Evolutionary conservation across 768 basidiomycete species (phyloP), one percentile per base, ranked within the genome.

Genomic region (Tricholoma furcatifolium): DNA sequence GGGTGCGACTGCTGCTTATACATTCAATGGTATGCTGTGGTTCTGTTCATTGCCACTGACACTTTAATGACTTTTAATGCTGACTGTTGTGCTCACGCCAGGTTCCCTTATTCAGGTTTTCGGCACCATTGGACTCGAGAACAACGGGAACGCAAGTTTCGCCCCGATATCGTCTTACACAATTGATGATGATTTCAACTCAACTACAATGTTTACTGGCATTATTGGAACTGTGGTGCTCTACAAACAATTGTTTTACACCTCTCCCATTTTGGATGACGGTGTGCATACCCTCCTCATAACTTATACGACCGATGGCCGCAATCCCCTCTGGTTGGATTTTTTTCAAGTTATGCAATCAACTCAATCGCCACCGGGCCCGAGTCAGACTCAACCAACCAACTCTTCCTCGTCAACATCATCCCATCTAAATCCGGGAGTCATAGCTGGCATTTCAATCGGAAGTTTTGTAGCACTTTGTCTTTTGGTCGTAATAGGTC

Each of bases 91-190:
- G 9, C 15, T 32, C 24, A 3, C 14, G 17, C 2, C 11, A 56
- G 54, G 54, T 14, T 59, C 58, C 2, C 27, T 24, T 12, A 51
- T 59, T 9, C 43, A 55, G 14, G 58, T 59, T 8, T 53, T 56
- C 43, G 58, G 58, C 21, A 55, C 54, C 5, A 55, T 53, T 17
- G 50, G 57, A 20, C 24, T 6, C 14, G 50, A 55, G 38, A 49
- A 51, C 21, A 43, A 42, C 14, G 57, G 53, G 18, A 35, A 45
- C 24, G 1, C 42, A 11, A 47, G 20, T 27, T 55, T 53, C 14
- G 57, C 57, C 1, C 17, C 57, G 4, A 44, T 21, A 6, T 47
- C 55, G 9, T 43, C 55, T 12, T 52, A 56, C 31, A 48, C 46
- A 0, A 32, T 56, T 15, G 55, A 56, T 32, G 17, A 17, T 11